phyloP scores from a whole-genome alignment of 148 eudicot species.

The Chenopodium album region DNA sequence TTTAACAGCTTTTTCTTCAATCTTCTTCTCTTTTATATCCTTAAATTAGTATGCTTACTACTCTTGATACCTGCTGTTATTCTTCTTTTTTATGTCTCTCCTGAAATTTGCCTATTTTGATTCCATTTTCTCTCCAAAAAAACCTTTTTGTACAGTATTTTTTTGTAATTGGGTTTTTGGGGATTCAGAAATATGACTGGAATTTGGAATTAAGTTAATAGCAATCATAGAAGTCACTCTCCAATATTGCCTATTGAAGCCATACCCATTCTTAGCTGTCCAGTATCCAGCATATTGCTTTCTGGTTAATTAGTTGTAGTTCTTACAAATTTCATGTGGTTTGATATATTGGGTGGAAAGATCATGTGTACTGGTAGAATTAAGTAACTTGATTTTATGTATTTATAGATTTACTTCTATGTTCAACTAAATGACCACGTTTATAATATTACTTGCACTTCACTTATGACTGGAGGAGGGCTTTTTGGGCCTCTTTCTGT shows the following conservation, averaged over 20 bases:
- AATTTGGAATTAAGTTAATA: background rate
- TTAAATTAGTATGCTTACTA: constrained; percentile 13
- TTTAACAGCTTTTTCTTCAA: constrained; percentile 24
- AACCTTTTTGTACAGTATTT: background rate
- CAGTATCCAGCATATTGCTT: background rate
- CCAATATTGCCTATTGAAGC: background rate
- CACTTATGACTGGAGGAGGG: background rate
- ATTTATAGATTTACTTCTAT: too few relatives aligned
- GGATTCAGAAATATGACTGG: background rate
- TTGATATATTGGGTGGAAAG: background rate
- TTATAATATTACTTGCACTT: constrained; percentile 6
- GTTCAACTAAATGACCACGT: background rate
- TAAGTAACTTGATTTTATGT: background rate
- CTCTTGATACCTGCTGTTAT: constrained; percentile 10
- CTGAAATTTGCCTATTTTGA: background rate
- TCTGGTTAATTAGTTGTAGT: constrained; percentile 10
- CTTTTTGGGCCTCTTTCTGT: background rate
- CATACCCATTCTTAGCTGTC: background rate
- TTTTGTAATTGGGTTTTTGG: constrained; percentile 10
- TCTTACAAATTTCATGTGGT: constrained; percentile 13
- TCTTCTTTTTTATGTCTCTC: background rate
- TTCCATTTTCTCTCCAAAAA: background rate
- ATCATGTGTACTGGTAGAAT: background rate
- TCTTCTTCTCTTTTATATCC: background rate
- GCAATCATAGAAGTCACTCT: background rate